These are phyloP conservation scores for Rhododendron ovatum DNA, from an alignment of 148 eudicot genomes.

Conservation along the genomic window DNA sequence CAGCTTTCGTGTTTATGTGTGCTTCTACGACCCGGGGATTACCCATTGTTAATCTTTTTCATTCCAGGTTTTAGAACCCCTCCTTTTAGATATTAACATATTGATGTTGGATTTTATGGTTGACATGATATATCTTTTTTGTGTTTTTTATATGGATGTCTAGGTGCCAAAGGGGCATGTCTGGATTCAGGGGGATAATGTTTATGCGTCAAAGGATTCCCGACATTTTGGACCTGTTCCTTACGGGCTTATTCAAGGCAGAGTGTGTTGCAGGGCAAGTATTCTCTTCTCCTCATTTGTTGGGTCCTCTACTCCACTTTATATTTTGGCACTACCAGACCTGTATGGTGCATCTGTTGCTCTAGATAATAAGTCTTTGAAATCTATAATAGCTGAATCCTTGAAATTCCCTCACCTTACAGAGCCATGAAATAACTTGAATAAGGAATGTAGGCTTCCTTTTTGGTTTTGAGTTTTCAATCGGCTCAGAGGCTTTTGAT, in stretches of 20 bases:
- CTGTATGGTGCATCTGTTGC: neutral
- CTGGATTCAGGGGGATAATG: conserved; percentile 93
- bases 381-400: neutral
- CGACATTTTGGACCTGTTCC: conserved; percentile 79
- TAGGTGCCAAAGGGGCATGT: conserved; percentile 93
- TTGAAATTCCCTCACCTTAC: neutral
- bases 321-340: neutral
- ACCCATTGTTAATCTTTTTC: neutral
- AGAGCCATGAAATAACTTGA: neutral
- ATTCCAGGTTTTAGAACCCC: neutral
- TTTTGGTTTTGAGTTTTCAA: neutral
- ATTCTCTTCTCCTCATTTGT: conserved; percentile 2
- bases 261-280: conserved; percentile 70
- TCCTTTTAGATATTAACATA: neutral
- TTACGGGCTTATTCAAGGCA: conserved; percentile 73
- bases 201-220: conserved; percentile 72
- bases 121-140: neutral
- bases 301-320: neutral
- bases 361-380: neutral
- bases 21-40: neutral
- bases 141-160: neutral
- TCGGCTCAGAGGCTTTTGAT: neutral
- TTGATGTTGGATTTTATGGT: neutral
- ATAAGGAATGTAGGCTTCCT: neutral
- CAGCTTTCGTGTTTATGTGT: neutral